Evolutionary conservation across 345 rosid genomes (phyloP).

Genomic region (Kernera saxatilis): DNA sequence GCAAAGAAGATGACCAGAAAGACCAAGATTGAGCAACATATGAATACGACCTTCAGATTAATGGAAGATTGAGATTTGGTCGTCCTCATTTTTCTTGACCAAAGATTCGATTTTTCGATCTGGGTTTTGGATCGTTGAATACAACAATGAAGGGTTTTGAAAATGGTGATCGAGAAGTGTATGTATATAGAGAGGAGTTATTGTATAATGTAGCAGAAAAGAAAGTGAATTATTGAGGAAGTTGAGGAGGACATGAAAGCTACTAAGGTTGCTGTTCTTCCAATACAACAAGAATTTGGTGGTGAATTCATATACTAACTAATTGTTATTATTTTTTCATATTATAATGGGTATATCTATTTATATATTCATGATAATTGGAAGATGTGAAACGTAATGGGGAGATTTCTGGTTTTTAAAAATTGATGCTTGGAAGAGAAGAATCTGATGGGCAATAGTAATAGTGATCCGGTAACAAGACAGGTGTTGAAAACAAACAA

Average conservation of each 20-base stretch:
- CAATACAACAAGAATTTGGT: conserved; percentile 29
- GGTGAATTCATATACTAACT: conserved; percentile 21
- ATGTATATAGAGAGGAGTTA: neutral
- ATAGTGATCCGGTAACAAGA: conserved; percentile 6
- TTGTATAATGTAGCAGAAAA: neutral
- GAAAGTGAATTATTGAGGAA: conserved; percentile 23
- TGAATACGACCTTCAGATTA: conserved; percentile 27
- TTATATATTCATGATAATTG: conserved; percentile 9
- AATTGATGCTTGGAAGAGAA: conserved; percentile 20
- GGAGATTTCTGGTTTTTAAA: neutral
- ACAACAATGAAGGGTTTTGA: neutral
- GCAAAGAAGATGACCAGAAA: conserved; percentile 16
- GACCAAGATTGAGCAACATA: conserved; percentile 21
- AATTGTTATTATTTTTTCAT: neutral
- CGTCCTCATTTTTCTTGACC: neutral
- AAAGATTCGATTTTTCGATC: neutral
- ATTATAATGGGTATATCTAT: neutral
- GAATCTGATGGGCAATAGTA: conserved; percentile 6
- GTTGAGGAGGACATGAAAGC: conserved; percentile 36
- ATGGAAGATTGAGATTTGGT: conserved; percentile 23
- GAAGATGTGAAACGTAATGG: conserved; percentile 29
- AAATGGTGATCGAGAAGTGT: neutral
- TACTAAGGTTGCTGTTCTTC: conserved; percentile 34
- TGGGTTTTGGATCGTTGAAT: neutral
- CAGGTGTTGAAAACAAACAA: conserved; percentile 14